Percentiles rank a stretch among this genome's conserved stretches.
These are phyloP conservation scores for Hevea brasiliensis DNA, from an alignment of 345 rosid genomes.

Conservation along the genomic window DNA sequence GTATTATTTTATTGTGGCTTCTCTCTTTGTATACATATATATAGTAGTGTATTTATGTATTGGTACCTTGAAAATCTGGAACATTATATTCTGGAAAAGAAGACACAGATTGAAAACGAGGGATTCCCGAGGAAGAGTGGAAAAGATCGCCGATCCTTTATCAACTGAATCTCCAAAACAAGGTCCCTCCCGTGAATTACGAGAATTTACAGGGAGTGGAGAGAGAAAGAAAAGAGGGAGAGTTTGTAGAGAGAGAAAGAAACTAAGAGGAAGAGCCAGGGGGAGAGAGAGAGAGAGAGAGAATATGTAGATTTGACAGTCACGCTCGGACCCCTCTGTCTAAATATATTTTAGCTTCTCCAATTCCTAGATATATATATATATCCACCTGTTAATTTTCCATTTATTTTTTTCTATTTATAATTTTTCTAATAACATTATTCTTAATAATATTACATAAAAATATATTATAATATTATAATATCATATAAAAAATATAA, in stretches of 20 bases:
- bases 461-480: too few species aligned
- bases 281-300: constrained; percentile 28
- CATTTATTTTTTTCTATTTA: not conserved
- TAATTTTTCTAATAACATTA: too few species aligned
- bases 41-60: not conserved
- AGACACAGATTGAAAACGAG: constrained; percentile 39
- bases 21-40: not conserved
- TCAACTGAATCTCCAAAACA: constrained; percentile 35
- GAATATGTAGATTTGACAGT: constrained; percentile 69
- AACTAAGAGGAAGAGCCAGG: not conserved
- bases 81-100: constrained; percentile 35
- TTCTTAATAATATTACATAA: too few species aligned
- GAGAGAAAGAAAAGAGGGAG: constrained; percentile 26
- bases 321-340: constrained; percentile 53
- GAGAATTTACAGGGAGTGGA: constrained; percentile 29
- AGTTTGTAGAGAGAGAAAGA: constrained; percentile 5
- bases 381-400: constrained; percentile 23
- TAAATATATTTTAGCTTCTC: constrained; percentile 10
- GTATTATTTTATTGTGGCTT: not conserved
- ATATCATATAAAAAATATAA: too few species aligned
- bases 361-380: constrained; percentile 20
- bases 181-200: constrained; percentile 18
- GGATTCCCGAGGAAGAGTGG: constrained; percentile 32
- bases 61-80: constrained; percentile 54
- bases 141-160: constrained; percentile 36